phyloP scores from a whole-genome alignment of 1,284 basidiomycete genomes.

The Boletus sp. region DNA sequence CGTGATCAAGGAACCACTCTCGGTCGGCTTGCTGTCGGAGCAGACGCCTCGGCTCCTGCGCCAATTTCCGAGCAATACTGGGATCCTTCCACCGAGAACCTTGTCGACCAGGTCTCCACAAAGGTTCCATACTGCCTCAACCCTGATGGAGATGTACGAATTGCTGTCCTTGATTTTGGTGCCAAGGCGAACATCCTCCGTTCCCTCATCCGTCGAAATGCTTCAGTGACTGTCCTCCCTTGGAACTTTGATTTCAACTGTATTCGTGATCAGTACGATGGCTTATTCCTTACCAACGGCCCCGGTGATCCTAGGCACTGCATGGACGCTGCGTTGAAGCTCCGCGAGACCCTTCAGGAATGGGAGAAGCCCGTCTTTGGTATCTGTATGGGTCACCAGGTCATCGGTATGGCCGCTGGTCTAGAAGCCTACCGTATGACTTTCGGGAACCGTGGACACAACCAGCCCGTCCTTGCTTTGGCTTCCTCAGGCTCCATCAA shows the following conservation, averaged over 20 bases:
- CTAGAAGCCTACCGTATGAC: conserved; percentile 96
- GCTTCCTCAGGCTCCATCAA: conserved; percentile 88
- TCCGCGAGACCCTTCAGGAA: conserved; percentile 78
- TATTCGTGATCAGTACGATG: conserved; percentile 88
- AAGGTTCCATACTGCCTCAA: conserved; percentile 85
- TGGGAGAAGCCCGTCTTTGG: conserved; percentile 96
- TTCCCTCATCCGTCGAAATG: conserved; percentile 85
- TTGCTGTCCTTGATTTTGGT: conserved; percentile 96
- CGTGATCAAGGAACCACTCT: conserved; percentile 98
- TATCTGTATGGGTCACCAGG: conserved; percentile 98
- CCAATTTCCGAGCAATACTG: conserved; percentile 74
- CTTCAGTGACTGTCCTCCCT: conserved; percentile 91
- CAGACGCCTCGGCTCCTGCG: conserved; percentile 60
- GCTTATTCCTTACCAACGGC: conserved; percentile 95
- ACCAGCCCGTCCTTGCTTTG: conserved; percentile 95
- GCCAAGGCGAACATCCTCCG: conserved; percentile 97
- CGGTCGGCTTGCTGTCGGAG: conserved; percentile 84
- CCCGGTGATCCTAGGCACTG: conserved; percentile 93
- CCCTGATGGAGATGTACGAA: conserved; percentile 81
- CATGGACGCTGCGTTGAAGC: conserved; percentile 78
- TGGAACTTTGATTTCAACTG: conserved; percentile 97
- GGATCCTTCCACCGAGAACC: conserved; percentile 91
- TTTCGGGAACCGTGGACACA: conserved; percentile 98
- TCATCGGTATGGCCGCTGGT: conserved; percentile 96
- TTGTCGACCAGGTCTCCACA: conserved; percentile 91